These are phyloP conservation scores for Panaeolus papilionaceus DNA, from an alignment of 768 basidiomycete species.

Conservation along the genomic window DNA sequence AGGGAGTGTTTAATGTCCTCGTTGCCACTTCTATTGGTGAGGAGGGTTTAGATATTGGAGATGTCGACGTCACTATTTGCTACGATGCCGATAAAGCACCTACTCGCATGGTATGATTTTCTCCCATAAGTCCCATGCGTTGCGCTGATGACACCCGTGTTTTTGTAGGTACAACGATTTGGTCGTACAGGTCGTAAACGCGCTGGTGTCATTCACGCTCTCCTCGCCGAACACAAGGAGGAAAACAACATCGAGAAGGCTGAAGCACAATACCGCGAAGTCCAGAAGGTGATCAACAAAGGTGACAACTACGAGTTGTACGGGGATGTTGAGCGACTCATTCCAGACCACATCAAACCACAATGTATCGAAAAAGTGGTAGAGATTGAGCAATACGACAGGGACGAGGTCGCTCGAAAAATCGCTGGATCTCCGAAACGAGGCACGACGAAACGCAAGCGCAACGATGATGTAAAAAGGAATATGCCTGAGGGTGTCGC, in stretches of 20 bases:
- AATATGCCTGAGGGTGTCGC: slow-evolving; percentile 80
- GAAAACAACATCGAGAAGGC: slow-evolving; percentile 91
- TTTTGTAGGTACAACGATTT: slow-evolving; percentile 85
- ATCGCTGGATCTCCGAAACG: slow-evolving; percentile 42
- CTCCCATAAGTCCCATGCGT: not conserved
- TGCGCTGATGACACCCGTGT: slow-evolving; percentile 13
- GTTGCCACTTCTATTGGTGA: slow-evolving; percentile 98
- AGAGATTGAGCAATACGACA: slow-evolving; percentile 78
- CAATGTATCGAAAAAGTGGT: slow-evolving; percentile 81
- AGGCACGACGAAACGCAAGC: slow-evolving; percentile 62
- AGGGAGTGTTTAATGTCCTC: slow-evolving; percentile 86
- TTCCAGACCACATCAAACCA: slow-evolving; percentile 81
- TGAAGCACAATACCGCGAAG: slow-evolving; percentile 82
- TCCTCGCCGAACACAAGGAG: slow-evolving; percentile 91
- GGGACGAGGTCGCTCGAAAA: slow-evolving; percentile 46
- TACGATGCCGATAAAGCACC: slow-evolving; percentile 97
- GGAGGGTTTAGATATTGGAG: slow-evolving; percentile 98
- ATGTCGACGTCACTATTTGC: slow-evolving; percentile 94
- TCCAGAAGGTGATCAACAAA: slow-evolving; percentile 86
- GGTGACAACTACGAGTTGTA: slow-evolving; percentile 92
- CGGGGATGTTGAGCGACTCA: slow-evolving; percentile 86
- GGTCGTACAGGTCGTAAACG: slow-evolving; percentile 96
- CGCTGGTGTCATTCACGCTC: slow-evolving; percentile 86
- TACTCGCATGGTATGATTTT: slow-evolving; percentile 83
- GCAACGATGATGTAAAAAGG: slow-evolving; percentile 67